These are phyloP conservation scores for Saccharomycopsis sp. DNA, from an alignment of 805 yeast species.

Conservation along the genomic window DNA sequence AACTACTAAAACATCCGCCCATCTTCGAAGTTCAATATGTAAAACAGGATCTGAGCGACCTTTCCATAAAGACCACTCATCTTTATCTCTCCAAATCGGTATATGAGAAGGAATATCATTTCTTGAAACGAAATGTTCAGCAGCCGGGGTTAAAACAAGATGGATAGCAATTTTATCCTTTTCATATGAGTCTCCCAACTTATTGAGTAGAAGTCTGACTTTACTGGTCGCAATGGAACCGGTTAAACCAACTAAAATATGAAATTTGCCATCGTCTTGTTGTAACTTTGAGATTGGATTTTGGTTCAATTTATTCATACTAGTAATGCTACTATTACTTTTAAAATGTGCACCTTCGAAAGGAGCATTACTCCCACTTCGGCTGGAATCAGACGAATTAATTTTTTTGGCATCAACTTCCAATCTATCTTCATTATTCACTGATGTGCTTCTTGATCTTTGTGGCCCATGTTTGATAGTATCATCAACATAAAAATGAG, in stretches of 20 bases:
- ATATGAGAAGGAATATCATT: slow-evolving; percentile 56
- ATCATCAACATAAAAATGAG: slow-evolving; percentile 68
- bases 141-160: slow-evolving; percentile 73
- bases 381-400: not conserved
- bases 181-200: slow-evolving; percentile 73
- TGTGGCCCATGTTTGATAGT: slow-evolving; percentile 40
- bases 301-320: slow-evolving; percentile 25
- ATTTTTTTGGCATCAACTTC: not conserved
- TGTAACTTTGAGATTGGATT: slow-evolving; percentile 56
- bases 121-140: slow-evolving; percentile 64
- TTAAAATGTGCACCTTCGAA: too few species aligned
- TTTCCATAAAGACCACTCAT: slow-evolving; percentile 91
- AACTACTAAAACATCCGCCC: slow-evolving; percentile 90
- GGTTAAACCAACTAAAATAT: slow-evolving; percentile 76
- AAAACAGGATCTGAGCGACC: slow-evolving; percentile 79
- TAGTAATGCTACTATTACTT: not conserved
- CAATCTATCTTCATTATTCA: slow-evolving; percentile 20
- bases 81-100: slow-evolving; percentile 84
- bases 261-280: slow-evolving; percentile 81
- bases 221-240: slow-evolving; percentile 82
- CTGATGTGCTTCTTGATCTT: slow-evolving; percentile 27
- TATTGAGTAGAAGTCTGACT: slow-evolving; percentile 68
- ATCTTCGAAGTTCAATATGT: slow-evolving; percentile 87
- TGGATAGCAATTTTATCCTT: slow-evolving; percentile 69
- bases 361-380: not conserved